Evolutionary conservation across 2,329 filamentous ascomycete genomes (phyloP), one percentile per base, ranked within the genome.

Genomic region (Epichloe typhina): DNA sequence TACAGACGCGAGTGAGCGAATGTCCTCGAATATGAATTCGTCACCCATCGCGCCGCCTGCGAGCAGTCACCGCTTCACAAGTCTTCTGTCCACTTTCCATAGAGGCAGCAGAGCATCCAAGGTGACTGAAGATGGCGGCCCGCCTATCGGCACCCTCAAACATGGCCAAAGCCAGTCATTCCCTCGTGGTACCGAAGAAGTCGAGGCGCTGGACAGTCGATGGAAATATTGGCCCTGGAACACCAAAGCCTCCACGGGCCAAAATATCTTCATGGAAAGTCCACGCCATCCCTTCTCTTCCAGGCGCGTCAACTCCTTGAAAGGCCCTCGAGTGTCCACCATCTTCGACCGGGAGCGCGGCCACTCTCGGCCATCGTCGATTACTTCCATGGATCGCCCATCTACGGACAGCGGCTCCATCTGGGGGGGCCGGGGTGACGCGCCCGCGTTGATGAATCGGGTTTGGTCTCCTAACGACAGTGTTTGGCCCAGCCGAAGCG

Each of bases 331-430:
- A 19, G 69, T 68, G 38, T 68, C 67, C 31, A 62, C 72, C 9
- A 70, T 73, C 46, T 73, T 77, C 21, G 78, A 82, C 17, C 70
- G 75, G 38, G 77, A 81, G 41, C 69, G 73, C 3, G 72, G 74
- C 62, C 74, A 76, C 62, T 83, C 86, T 1, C 73, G 85, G 17
- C 84, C 86, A 12, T 72, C 79, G 1, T 86, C 83, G 2, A 83
- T 84, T 53, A 79, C 80, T 13, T 86, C 83, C 0, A 75, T 75
- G 5, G 84, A 87, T 52, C 72, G 87, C 46, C 88, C 87, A 5
- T 90, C 86, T 1, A 86, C 84, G 1, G 88, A 93, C 54, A 87
- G 83, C 55, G 79, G 82, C 46, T 85, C 83, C 23, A 86, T 89
- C 54, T 88, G 85, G 67, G 85, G 67, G 84, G 74, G 76, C 1